Percentiles rank a stretch among this genome's conserved stretches.
These are phyloP conservation scores for Leucoagaricus sp. DNA, from an alignment of 1,284 basidiomycete species.

Conservation along the genomic window DNA sequence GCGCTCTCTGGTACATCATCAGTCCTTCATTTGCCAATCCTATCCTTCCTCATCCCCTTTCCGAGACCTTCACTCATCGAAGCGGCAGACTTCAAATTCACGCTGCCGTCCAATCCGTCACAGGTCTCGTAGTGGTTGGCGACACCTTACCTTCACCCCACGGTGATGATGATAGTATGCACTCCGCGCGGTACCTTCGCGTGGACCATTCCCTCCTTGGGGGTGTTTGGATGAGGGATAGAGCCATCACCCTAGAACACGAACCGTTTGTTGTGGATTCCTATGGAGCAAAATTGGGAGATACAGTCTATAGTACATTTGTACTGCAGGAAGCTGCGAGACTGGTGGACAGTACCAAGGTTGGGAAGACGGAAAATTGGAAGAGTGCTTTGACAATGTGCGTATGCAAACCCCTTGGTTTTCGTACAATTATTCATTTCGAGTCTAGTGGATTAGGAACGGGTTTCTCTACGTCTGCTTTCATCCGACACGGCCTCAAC, in stretches of 20 bases:
- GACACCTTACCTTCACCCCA: slow-evolving; percentile 54
- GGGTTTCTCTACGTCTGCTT: slow-evolving; percentile 77
- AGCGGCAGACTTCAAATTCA: slow-evolving; percentile 65
- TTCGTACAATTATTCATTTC: slow-evolving; percentile 2
- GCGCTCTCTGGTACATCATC: slow-evolving; percentile 36
- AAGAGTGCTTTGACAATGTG: slow-evolving; percentile 75
- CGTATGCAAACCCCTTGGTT: slow-evolving; percentile 24
- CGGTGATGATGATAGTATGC: slow-evolving; percentile 35
- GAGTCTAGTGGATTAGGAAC: slow-evolving; percentile 76
- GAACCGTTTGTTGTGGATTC: slow-evolving; percentile 49
- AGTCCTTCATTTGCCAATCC: slow-evolving; percentile 48
- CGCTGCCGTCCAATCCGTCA: slow-evolving; percentile 69
- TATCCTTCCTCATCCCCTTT: slow-evolving; percentile 54
- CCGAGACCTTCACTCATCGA: slow-evolving; percentile 53
- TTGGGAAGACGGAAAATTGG: slow-evolving; percentile 31
- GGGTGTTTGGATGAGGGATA: slow-evolving; percentile 78
- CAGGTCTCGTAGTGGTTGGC: slow-evolving; percentile 79
- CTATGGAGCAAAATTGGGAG: slow-evolving; percentile 56
- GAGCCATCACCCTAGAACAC: slow-evolving; percentile 44
- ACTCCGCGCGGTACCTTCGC: slow-evolving; percentile 77
- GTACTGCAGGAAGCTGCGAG: slow-evolving; percentile 82
- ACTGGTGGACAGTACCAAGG: slow-evolving; percentile 53
- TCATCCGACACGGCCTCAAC: slow-evolving; percentile 65
- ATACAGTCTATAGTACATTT: slow-evolving; percentile 85
- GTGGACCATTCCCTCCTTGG: slow-evolving; percentile 89